These are phyloP conservation scores for Mycocentrospora acerina DNA, from an alignment of 2,329 filamentous ascomycete species.

Conservation along the genomic window DNA sequence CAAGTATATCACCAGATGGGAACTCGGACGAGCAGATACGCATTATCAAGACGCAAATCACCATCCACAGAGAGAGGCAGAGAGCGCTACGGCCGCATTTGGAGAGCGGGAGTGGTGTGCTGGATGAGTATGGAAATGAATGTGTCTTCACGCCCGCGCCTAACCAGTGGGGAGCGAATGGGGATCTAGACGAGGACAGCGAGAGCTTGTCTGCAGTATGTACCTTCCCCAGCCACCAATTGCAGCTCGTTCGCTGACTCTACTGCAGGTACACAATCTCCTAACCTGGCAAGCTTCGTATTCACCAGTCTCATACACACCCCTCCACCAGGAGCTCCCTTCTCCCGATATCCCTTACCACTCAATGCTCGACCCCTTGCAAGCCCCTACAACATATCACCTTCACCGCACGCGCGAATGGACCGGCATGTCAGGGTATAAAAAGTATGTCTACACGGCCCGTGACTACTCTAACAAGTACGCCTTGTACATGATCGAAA, in stretches of 20 bases:
- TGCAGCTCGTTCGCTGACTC: constrained; percentile 7
- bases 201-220: constrained; percentile 39
- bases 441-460: constrained; percentile 40
- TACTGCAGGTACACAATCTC: constrained; percentile 34
- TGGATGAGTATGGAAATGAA: constrained; percentile 39
- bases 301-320: constrained; percentile 35
- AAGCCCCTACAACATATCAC: constrained; percentile 36
- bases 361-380: constrained; percentile 35
- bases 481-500: constrained; percentile 39
- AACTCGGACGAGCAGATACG: constrained; percentile 39
- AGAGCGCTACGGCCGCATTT: constrained; percentile 37
- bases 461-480: constrained; percentile 41
- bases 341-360: constrained; percentile 38
- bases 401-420: constrained; percentile 42
- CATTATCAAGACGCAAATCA: constrained; percentile 38
- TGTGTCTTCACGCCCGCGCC: constrained; percentile 40
- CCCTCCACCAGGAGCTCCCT: constrained; percentile 35
- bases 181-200: constrained; percentile 41
- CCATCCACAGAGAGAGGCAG: constrained; percentile 38
- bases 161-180: constrained; percentile 42
- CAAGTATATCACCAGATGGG: constrained; percentile 39
- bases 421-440: constrained; percentile 34
- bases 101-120: constrained; percentile 38
- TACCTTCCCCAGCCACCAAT: constrained; percentile 2
- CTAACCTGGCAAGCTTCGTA: constrained; percentile 40